Conservation (phyloP, 345 rosid genomes). For the Dovyalis caffra region DNA sequence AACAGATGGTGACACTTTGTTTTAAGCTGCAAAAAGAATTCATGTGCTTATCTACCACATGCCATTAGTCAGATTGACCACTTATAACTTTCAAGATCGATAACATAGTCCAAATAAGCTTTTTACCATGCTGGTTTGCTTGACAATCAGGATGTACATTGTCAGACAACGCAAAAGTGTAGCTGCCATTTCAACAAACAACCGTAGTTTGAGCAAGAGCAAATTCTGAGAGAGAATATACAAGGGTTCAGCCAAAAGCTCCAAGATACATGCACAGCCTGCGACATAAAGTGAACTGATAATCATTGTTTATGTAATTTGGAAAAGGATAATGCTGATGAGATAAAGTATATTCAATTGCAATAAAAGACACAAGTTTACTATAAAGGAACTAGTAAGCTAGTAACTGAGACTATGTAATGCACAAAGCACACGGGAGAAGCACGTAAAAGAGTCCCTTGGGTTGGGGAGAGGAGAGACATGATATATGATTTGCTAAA, state of each 20-base stretch:
- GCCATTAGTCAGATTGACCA: constrained; percentile 3
- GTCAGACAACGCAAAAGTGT: constrained; percentile 73
- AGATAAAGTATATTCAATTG: background rate
- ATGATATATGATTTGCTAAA: background rate
- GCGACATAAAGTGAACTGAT: constrained; percentile 24
- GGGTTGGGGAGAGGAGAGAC: background rate
- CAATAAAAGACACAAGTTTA: background rate
- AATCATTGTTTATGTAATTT: background rate
- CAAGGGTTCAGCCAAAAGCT: constrained; percentile 87
- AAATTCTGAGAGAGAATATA: constrained; percentile 87
- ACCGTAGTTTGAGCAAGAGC: constrained; percentile 63
- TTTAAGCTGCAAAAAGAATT: background rate
- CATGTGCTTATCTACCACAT: background rate
- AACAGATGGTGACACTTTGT: background rate
- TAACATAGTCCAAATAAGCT: background rate
- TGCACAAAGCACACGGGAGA: background rate
- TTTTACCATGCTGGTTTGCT: constrained; percentile 61
- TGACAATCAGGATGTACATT: constrained; percentile 65
- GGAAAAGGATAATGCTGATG: background rate
- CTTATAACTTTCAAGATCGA: constrained; percentile 4
- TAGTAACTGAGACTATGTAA: background rate
- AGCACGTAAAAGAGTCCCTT: background rate
- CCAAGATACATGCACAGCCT: constrained; percentile 85
- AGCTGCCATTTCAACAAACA: constrained; percentile 77
- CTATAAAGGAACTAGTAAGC: background rate